Base-by-base conservation (phyloP, 192 early-diverging fungal species). In the Paraglomus brasilianum region DNA sequence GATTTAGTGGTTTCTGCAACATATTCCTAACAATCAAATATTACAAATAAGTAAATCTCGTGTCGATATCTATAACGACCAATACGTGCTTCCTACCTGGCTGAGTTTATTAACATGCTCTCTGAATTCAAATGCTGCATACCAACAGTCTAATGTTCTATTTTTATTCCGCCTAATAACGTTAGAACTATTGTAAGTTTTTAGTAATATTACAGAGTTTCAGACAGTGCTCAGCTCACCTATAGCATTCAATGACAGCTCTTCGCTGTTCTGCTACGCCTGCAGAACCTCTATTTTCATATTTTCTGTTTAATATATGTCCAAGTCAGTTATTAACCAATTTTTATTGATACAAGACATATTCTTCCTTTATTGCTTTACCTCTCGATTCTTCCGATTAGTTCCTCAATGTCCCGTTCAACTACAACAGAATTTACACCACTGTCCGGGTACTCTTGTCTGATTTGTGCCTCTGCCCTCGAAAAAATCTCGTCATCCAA, bases 381-480 rank as follows among this genome's bases (percentile, higher is more conserved):
- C 61, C 61, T 63, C 47, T 63, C 43, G 30, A 63, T 46, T 46
- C 44, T 43, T 13, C 22, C 24, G 30, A 46, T 46, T 45, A 63
- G 47, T 63, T 63, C 61, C 14, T 63, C 15, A 30, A 46, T 46
- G 36, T 63, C 61, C 10, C n/a, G 61, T 63, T 63, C 61, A 47
- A 45, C 47, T 30, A 30, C 22, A 17, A 46, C 42, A 44, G 61
- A 9, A 63, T n/a, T 63, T 30, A 30, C 21, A 22, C 61, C 61
- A 63, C 42, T 43, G 44, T 63, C 61, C 30, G 30, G 30, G 3
- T 30, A 30, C 30, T 30, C 30, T 3, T 30, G 30, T 30, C 30
- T 30, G 30, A 30, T 3, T 30, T 30, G 30, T 30, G 30, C 30
- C 30, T 30, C 30, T 30, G 30, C 30, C 3, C 30, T 30, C 30